phyloP scores from a whole-genome alignment of 495 filamentous ascomycete genomes.

The Xylaria palmicola region DNA sequence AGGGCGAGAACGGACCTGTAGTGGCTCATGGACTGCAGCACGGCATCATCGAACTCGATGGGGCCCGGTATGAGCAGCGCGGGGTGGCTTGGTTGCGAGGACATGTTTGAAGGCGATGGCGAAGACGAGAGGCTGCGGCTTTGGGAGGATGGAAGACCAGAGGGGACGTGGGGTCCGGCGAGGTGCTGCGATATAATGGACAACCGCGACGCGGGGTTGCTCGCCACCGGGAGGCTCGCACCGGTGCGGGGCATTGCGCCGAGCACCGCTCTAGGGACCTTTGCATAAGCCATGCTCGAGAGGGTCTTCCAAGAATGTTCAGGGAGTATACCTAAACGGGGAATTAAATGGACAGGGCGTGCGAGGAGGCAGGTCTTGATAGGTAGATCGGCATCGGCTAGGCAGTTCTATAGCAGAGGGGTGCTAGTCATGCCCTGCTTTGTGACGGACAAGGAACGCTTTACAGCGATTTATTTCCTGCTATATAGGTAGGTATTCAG shows the following conservation, averaged over 20 bases:
- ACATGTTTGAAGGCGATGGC: constrained; percentile 57
- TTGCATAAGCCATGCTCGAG: constrained; percentile 33
- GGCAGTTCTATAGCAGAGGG: not conserved
- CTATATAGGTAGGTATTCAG: not conserved
- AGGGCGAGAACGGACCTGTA: constrained; percentile 65
- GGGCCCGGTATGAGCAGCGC: constrained; percentile 91
- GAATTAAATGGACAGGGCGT: not conserved
- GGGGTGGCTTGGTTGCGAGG: constrained; percentile 73
- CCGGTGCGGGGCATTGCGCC: constrained; percentile 44
- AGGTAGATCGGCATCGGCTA: constrained; percentile 7
- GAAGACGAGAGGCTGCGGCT: constrained; percentile 34
- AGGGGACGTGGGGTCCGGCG: constrained; percentile 55
- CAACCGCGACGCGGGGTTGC: constrained; percentile 64
- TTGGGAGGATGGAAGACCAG: constrained; percentile 47
- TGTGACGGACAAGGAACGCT: too few relatives aligned
- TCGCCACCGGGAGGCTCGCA: constrained; percentile 36
- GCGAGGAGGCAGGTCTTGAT: not conserved
- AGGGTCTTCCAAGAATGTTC: constrained; percentile 3
- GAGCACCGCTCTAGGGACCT: constrained; percentile 30
- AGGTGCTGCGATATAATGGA: constrained; percentile 83
- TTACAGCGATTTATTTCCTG: too few relatives aligned
- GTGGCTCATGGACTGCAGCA: constrained; percentile 92
- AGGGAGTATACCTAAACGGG: constrained; percentile 7
- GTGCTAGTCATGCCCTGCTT: too few relatives aligned
- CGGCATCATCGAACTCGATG: constrained; percentile 98